A percentile compares a stretch with the other conserved stretches of the same genome.
phyloP scores from a whole-genome alignment of 208 protist species.

The Trypanosoma melophagium region DNA sequence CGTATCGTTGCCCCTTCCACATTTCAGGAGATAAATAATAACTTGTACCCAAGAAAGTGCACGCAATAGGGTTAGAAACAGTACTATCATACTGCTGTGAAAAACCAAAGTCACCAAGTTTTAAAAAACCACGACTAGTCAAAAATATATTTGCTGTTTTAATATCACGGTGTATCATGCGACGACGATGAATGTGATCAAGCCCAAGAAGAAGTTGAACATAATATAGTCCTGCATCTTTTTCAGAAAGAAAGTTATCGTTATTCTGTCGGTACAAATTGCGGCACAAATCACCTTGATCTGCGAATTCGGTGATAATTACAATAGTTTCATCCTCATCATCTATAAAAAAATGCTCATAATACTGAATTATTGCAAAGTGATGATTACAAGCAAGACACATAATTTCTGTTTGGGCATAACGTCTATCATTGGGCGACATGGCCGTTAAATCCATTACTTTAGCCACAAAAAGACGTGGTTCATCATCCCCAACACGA shows the following conservation, averaged over 20 bases:
- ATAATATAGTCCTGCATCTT: slow-evolving; percentile 77
- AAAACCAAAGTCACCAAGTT: slow-evolving; percentile 93
- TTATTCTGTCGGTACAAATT: slow-evolving; percentile 46
- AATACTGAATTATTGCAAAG: slow-evolving; percentile 83
- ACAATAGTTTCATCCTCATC: slow-evolving; percentile 73
- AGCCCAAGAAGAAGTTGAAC: slow-evolving; percentile 82
- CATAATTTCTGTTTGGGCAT: slow-evolving; percentile 85
- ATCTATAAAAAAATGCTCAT: slow-evolving; percentile 80
- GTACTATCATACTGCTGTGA: slow-evolving; percentile 88
- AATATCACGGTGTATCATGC: slow-evolving; percentile 92
- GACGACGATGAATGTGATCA: slow-evolving; percentile 81
- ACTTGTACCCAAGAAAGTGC: slow-evolving; percentile 89
- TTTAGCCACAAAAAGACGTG: slow-evolving; percentile 74
- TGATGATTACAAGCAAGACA: slow-evolving; percentile 82
- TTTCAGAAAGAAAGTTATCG: slow-evolving; percentile 53
- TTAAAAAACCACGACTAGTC: slow-evolving; percentile 80
- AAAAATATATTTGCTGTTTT: slow-evolving; percentile 91
- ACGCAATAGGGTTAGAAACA: slow-evolving; percentile 76
- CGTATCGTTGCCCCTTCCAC: slow-evolving; percentile 80
- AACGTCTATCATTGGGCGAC: slow-evolving; percentile 57
- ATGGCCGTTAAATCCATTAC: slow-evolving; percentile 80
- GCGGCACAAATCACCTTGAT: slow-evolving; percentile 80
- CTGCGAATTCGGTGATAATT: slow-evolving; percentile 90
- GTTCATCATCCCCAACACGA: slow-evolving; percentile 5
- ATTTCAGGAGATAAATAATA: slow-evolving; percentile 93